Conservation (phyloP, 2,329 filamentous ascomycete genomes). For the Trichophyton simii region DNA sequence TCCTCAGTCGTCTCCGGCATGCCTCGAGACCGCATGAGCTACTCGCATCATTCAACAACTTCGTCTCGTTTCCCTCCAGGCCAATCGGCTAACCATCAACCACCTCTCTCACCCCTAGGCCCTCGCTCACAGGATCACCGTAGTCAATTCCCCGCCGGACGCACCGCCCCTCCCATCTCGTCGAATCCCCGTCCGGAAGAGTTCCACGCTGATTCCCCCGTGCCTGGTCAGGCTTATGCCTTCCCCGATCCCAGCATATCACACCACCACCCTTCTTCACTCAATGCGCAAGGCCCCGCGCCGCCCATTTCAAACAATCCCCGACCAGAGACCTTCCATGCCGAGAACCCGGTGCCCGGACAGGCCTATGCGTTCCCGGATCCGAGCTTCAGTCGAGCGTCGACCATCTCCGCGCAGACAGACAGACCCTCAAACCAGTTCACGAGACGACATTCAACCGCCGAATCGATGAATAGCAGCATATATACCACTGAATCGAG, state of each 20-base stretch:
- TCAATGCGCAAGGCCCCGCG: conserved; percentile 17
- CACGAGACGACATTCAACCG: conserved; percentile 35
- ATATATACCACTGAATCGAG: conserved; percentile 38
- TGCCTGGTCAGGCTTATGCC: conserved; percentile 39
- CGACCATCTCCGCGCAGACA: conserved; percentile 25
- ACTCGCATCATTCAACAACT: conserved; percentile 11
- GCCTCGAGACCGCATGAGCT: conserved; percentile 23
- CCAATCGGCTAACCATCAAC: conserved; percentile 19
- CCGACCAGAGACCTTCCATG: conserved; percentile 38
- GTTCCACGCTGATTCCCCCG: conserved; percentile 39
- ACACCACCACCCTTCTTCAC: background rate
- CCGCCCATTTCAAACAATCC: conserved; percentile 39
- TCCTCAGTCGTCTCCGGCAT: conserved; percentile 21
- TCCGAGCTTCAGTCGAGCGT: conserved; percentile 21
- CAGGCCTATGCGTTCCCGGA: conserved; percentile 42
- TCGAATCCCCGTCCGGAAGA: conserved; percentile 39
- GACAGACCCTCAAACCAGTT: conserved; percentile 24
- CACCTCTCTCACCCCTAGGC: conserved; percentile 31
- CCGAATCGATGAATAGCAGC: conserved; percentile 37
- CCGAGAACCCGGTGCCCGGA: conserved; percentile 38
- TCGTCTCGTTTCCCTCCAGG: conserved; percentile 23
- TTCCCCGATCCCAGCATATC: conserved; percentile 37
- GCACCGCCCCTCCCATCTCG: conserved; percentile 38
- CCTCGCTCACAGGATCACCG: conserved; percentile 30
- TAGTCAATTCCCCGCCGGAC: conserved; percentile 29